Conservation (phyloP, 176 grass and related monocot species). For the Ensete glaucum region DNA sequence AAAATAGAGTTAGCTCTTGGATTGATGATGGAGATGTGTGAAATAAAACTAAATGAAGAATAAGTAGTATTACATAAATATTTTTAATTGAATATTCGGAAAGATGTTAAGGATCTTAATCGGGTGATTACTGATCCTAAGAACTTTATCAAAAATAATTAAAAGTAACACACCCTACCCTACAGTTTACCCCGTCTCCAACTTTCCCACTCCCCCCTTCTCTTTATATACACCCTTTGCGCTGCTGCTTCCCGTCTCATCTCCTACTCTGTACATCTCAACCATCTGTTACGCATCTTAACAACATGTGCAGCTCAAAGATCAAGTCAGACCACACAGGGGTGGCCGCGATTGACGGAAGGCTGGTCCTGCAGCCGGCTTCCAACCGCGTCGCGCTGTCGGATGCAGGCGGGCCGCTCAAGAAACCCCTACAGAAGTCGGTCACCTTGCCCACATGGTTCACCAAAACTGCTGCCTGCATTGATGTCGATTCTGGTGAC, state of each 20-base stretch:
- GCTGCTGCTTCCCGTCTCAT: background rate
- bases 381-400: slow-evolving; percentile 9
- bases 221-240: background rate
- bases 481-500: too few species aligned
- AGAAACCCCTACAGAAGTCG: slow-evolving; percentile 11
- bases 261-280: background rate
- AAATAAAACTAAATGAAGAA: too few species aligned
- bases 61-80: too few species aligned
- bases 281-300: background rate
- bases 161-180: too few species aligned
- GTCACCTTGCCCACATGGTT: slow-evolving; percentile 5
- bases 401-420: background rate
- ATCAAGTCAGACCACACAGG: background rate
- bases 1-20: too few species aligned
- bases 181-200: background rate
- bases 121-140: too few species aligned
- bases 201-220: background rate
- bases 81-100: too few species aligned
- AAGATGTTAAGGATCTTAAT: too few species aligned
- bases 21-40: too few species aligned
- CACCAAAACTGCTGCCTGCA: background rate
- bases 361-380: slow-evolving; percentile 11
- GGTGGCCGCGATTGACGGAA: background rate
- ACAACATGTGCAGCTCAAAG: slow-evolving; percentile 15
- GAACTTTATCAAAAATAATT: too few species aligned